These are phyloP conservation scores for Nadsonia fulvescens DNA, from an alignment of 805 yeast species.

Conservation along the genomic window DNA sequence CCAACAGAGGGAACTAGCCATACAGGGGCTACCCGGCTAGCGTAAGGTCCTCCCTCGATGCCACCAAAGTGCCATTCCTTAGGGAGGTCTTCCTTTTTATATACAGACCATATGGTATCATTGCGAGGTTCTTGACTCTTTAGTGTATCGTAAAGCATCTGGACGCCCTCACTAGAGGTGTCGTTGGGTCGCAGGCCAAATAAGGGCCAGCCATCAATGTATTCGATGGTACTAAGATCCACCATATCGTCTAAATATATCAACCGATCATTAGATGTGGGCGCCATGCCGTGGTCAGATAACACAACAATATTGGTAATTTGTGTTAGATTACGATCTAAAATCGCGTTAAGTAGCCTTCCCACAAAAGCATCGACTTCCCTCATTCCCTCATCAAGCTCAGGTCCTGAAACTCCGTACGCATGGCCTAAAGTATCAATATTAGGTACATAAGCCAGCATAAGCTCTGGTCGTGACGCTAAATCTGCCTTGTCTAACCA, in stretches of 20 bases:
- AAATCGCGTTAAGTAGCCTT: slow-evolving; percentile 28
- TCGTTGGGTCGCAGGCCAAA: slow-evolving; percentile 50
- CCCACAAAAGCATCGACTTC: slow-evolving; percentile 52
- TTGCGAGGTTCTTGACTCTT: slow-evolving; percentile 9
- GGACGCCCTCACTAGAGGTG: slow-evolving; percentile 25
- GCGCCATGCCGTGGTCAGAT: slow-evolving; percentile 91
- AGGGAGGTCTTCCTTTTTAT: slow-evolving; percentile 35
- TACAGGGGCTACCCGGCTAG: slow-evolving; percentile 59
- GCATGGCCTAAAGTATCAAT: slow-evolving; percentile 66
- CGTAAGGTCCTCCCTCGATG: slow-evolving; percentile 20
- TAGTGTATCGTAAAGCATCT: slow-evolving; percentile 22
- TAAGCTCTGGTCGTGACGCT: slow-evolving; percentile 48
- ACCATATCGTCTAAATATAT: slow-evolving; percentile 58
- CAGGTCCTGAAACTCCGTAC: slow-evolving; percentile 47
- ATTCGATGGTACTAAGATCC: slow-evolving; percentile 34
- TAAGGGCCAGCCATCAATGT: slow-evolving; percentile 74
- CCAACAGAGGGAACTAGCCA: slow-evolving; percentile 80
- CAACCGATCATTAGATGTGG: slow-evolving; percentile 53
- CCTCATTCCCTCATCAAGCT: slow-evolving; percentile 33
- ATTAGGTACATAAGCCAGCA: slow-evolving; percentile 63
- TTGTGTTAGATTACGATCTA: slow-evolving; percentile 35
- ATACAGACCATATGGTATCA: slow-evolving; percentile 25
- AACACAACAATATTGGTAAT: slow-evolving; percentile 61
- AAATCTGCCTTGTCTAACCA: slow-evolving; percentile 48
- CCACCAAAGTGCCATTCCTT: slow-evolving; percentile 40